phyloP scores from a whole-genome alignment of 352 stramenopile genomes.

The Phytopythium ostracodes region DNA sequence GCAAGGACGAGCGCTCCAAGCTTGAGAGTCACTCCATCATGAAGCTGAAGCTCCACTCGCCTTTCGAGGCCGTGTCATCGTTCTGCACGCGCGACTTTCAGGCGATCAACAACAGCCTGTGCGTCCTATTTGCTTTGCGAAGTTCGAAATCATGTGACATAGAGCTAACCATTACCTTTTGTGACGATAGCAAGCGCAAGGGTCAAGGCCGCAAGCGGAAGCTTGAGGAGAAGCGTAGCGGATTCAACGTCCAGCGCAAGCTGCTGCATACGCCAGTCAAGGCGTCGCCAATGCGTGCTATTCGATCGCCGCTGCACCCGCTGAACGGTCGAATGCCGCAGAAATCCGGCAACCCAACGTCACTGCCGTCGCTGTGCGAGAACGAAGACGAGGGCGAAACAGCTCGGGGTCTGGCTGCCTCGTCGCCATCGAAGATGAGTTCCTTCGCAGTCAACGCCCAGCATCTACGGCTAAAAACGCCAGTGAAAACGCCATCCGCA shows the following conservation, averaged over 20 bases:
- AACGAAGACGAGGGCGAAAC: background rate
- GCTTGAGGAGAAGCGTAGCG: conserved; percentile 31
- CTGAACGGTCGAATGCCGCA: conserved; percentile 35
- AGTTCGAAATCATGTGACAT: background rate
- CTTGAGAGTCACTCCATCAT: conserved; percentile 58
- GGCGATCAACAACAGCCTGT: conserved; percentile 84
- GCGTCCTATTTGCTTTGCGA: conserved; percentile 5
- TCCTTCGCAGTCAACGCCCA: background rate
- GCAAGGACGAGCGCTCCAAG: conserved; percentile 59
- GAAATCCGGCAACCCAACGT: conserved; percentile 2
- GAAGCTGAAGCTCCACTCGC: conserved; percentile 73
- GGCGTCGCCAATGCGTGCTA: conserved; percentile 10
- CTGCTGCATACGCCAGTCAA: conserved; percentile 74
- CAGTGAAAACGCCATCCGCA: background rate
- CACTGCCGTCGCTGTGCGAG: conserved; percentile 7
- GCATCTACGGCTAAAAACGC: background rate
- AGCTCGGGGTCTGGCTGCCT: background rate
- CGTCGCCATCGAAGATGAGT: background rate
- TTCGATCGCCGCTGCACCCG: conserved; percentile 32
- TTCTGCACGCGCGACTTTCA: conserved; percentile 66
- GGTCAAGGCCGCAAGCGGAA: conserved; percentile 55
- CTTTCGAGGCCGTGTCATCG: conserved; percentile 39
- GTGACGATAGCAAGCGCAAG: conserved; percentile 43
- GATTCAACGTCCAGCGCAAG: conserved; percentile 57
- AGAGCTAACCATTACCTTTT: background rate